Evolutionary conservation across 2,329 filamentous ascomycete species (phyloP), one percentile per base, ranked within the genome.

Genomic region (Calonectria honghensis): DNA sequence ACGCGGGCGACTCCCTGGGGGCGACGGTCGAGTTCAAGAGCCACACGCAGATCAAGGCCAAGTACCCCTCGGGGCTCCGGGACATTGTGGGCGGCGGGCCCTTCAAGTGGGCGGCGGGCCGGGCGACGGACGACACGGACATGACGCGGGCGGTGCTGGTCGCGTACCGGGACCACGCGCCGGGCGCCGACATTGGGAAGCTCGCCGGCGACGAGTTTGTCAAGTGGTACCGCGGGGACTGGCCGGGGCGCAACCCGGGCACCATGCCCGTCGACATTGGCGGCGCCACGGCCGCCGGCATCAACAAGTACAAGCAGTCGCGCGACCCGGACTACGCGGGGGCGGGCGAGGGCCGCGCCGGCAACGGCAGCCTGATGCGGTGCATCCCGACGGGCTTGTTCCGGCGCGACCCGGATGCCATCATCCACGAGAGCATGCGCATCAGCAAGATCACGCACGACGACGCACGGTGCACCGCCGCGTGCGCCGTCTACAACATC

Each of bases 111-210:
- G 71, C 84, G 0, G 74, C 84, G 0, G 88, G 88, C 10, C 84
- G 86, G 72, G 87, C 87, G 20, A 89, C 88, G 32, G 87, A 89
- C 77, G 87, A 89, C 77, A 89, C 87, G 0, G 87, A 89, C 76
- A 81, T 89, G 75, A 87, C 86, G 6, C 86, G 87, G 6, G 87
- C 84, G 13, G 85, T 88, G 0, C 81, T 89, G 6, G 83, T 89
- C 18, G 86, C 86, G 4, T 89, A 89, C 74, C 79, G 73, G 1
- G 84, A 85, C 59, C 35, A 39, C 14, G 16, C 52, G 1, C 73
- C 75, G 3, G 75, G 75, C 14, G 73, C 73, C 16, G 83, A 86
- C 63, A 67, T 88, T 11, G 82, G 82, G 2, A 77, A 76, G 5
- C 69, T 82, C 0, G 85, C 86, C 0, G 88, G 85, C 4, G 77